Conservation (phyloP, 495 filamentous ascomycete genomes). For the Apiosordaria backusii region DNA sequence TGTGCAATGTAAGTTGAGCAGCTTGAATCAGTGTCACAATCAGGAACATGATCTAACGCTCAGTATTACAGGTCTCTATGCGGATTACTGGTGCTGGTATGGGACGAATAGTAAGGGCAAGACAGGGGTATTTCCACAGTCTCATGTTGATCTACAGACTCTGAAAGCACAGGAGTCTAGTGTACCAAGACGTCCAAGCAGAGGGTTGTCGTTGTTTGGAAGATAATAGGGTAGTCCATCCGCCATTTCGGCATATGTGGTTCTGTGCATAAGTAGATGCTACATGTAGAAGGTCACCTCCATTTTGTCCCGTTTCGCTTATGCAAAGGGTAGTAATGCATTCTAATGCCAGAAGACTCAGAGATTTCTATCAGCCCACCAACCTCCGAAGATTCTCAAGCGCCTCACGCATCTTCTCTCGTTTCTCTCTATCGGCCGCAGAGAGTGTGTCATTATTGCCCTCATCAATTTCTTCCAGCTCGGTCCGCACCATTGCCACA, state of each 20-base stretch:
- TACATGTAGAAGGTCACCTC: no score
- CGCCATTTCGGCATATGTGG: no score
- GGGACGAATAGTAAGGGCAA: conserved; percentile 44
- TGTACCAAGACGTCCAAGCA: neutral
- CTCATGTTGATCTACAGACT: conserved; percentile 15
- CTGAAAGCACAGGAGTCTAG: neutral
- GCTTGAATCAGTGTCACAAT: neutral
- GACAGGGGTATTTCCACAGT: conserved; percentile 40
- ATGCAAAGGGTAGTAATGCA: no score
- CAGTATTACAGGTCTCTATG: conserved; percentile 26
- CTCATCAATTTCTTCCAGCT: neutral
- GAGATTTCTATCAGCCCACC: no score
- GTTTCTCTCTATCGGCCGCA: no score
- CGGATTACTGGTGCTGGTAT: conserved; percentile 47
- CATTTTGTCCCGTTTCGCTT: no score
- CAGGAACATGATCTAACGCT: neutral
- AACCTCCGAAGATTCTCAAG: no score
- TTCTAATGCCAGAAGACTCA: no score
- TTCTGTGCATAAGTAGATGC: no score
- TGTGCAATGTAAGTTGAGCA: conserved; percentile 30
- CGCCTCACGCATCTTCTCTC: no score
- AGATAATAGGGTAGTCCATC: neutral
- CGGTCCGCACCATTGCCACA: neutral
- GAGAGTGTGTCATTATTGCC: neutral
- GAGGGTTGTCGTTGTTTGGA: conserved; percentile 10